Evolutionary conservation across 345 rosid species (phyloP).

Genomic region (Aquilaria yunnanensis): DNA sequence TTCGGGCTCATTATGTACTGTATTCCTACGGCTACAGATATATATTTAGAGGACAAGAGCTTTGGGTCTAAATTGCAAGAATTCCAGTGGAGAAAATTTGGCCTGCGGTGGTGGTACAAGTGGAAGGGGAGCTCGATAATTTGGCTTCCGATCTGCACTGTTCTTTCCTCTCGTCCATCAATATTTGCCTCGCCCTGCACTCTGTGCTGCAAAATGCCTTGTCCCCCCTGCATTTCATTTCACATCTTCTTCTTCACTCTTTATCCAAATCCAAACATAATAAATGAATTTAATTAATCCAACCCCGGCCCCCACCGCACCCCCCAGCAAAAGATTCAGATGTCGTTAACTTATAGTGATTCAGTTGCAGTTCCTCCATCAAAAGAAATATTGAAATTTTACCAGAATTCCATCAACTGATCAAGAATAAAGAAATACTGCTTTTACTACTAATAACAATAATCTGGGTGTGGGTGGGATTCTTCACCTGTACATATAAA

Average conservation of each 20-base stretch:
- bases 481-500: constrained; percentile 81
- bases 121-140: constrained; percentile 31
- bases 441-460: neutral
- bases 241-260: too few relatives aligned
- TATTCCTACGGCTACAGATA: too few relatives aligned
- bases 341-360: too few relatives aligned
- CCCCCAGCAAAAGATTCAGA: too few relatives aligned
- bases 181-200: constrained; percentile 65
- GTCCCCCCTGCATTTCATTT: constrained; percentile 54
- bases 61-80: constrained; percentile 46
- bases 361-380: too few relatives aligned
- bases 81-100: constrained; percentile 68
- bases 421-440: neutral
- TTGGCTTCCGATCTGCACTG: constrained; percentile 49
- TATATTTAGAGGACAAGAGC: too few relatives aligned
- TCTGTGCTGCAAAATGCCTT: constrained; percentile 78
- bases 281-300: too few relatives aligned
- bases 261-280: too few relatives aligned
- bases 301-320: too few relatives aligned
- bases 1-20: too few relatives aligned
- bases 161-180: constrained; percentile 55
- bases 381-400: too few relatives aligned
- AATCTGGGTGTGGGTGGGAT: neutral
- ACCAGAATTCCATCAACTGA: neutral
- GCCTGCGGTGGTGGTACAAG: constrained; percentile 38